A percentile compares a stretch with the other conserved stretches of the same genome.
Conservation (phyloP, 1,284 basidiomycete genomes). For the Cutaneotrichosporon cyanovorans region DNA sequence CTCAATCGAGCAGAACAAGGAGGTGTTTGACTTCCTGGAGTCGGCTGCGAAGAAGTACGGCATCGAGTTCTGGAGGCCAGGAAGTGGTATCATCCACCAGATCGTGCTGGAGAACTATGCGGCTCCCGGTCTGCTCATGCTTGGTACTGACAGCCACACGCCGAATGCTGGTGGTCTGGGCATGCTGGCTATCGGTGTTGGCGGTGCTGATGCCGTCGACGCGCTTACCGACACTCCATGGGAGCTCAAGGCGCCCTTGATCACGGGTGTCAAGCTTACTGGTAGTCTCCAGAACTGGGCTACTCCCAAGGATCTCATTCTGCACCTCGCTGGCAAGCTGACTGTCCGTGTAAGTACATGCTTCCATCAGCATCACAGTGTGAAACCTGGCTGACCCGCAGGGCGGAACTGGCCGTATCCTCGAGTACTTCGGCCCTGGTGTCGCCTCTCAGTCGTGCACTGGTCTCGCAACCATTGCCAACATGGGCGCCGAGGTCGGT, state of each 20-base stretch:
- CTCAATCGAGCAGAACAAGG: constrained; percentile 82
- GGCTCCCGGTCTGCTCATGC: constrained; percentile 57
- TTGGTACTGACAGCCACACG: constrained; percentile 83
- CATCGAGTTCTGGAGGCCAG: constrained; percentile 84
- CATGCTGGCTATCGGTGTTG: constrained; percentile 96
- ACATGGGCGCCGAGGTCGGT: constrained; percentile 99
- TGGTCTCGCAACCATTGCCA: constrained; percentile 87
- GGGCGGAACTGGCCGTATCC: constrained; percentile 92
- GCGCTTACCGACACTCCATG: constrained; percentile 97
- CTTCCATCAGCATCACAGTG: too few relatives aligned
- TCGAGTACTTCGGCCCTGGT: constrained; percentile 98
- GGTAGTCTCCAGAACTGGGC: constrained; percentile 87
- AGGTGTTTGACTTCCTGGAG: constrained; percentile 97
- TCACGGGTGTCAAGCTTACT: constrained; percentile 83
- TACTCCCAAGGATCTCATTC: constrained; percentile 93
- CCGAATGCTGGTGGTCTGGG: constrained; percentile 97
- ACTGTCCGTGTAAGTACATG: constrained; percentile 69
- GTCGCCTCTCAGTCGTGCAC: constrained; percentile 88
- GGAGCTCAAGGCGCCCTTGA: constrained; percentile 91
- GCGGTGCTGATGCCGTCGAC: constrained; percentile 97
- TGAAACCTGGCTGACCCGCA: constrained; percentile 28
- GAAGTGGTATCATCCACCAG: constrained; percentile 86
- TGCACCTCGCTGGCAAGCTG: constrained; percentile 87
- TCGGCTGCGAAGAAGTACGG: constrained; percentile 92
- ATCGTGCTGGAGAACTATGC: constrained; percentile 98